Evolutionary conservation across 345 rosid genomes (phyloP).

Genomic region (Eucalyptus grandis): DNA sequence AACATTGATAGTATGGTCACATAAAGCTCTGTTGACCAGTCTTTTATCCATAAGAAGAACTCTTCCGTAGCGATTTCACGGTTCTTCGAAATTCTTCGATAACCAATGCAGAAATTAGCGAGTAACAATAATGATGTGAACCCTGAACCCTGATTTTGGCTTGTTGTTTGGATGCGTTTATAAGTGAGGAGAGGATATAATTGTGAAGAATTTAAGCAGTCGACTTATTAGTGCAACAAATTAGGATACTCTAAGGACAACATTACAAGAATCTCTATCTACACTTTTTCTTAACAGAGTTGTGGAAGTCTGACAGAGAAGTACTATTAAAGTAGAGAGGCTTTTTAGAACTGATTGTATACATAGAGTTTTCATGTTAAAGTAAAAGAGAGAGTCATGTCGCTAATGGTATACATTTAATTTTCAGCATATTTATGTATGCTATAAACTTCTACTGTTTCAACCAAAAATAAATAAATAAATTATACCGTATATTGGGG

Average conservation of each 20-base stretch:
- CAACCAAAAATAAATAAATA: too few species aligned
- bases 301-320: neutral
- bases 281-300: neutral
- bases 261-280: neutral
- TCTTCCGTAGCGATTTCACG: neutral
- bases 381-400: neutral
- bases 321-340: neutral
- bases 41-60: neutral
- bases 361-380: neutral
- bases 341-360: neutral
- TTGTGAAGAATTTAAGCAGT: neutral
- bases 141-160: neutral
- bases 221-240: neutral
- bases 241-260: neutral
- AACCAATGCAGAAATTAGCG: neutral
- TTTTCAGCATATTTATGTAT: neutral
- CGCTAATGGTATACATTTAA: neutral
- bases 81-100: neutral
- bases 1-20: neutral
- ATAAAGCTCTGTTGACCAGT: neutral
- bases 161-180: neutral
- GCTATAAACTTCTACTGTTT: neutral
- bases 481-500: neutral
- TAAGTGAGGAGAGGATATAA: neutral
- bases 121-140: neutral